Conservation (phyloP, 2,329 filamentous ascomycete genomes). For the Apiospora hydei region DNA sequence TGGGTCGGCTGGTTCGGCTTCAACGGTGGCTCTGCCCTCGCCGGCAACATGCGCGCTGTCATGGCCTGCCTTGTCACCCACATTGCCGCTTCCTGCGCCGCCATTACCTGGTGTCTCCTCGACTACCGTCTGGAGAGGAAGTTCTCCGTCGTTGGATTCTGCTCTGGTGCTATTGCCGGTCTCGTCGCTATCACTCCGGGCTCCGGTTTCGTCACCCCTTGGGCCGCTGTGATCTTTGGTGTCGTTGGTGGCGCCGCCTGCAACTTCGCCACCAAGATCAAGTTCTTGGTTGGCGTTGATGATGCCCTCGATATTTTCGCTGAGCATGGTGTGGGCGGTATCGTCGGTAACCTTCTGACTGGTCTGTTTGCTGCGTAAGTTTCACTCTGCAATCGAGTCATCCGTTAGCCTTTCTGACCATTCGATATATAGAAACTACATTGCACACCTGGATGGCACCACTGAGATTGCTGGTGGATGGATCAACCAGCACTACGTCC, state of each 20-base stretch:
- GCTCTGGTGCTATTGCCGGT: constrained; percentile 85
- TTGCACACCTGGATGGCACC: constrained; percentile 76
- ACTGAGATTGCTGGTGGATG: constrained; percentile 67
- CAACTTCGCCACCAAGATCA: constrained; percentile 89
- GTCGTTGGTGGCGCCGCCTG: constrained; percentile 69
- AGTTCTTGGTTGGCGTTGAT: constrained; percentile 76
- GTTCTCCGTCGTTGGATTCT: constrained; percentile 94
- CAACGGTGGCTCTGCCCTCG: constrained; percentile 85
- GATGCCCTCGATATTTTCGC: constrained; percentile 92
- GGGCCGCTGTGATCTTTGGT: constrained; percentile 66
- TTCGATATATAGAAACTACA: constrained; percentile 61
- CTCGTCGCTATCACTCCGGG: constrained; percentile 88
- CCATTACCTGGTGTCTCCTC: constrained; percentile 83
- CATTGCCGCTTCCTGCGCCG: constrained; percentile 81
- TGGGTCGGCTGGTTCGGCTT: constrained; percentile 99
- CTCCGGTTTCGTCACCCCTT: constrained; percentile 79
- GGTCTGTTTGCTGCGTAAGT: constrained; percentile 76
- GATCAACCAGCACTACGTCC: constrained; percentile 74
- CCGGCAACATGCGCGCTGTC: constrained; percentile 83
- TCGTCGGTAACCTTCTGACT: constrained; percentile 80
- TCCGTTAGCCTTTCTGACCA: constrained; percentile 28
- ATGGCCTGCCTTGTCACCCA: constrained; percentile 93
- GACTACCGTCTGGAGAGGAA: constrained; percentile 93
- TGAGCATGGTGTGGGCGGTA: constrained; percentile 85
- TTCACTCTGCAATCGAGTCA: no score